Evolutionary conservation across 331 rosid species (phyloP), one percentile per base, ranked within the genome.

Genomic region (Saraca asoca): DNA sequence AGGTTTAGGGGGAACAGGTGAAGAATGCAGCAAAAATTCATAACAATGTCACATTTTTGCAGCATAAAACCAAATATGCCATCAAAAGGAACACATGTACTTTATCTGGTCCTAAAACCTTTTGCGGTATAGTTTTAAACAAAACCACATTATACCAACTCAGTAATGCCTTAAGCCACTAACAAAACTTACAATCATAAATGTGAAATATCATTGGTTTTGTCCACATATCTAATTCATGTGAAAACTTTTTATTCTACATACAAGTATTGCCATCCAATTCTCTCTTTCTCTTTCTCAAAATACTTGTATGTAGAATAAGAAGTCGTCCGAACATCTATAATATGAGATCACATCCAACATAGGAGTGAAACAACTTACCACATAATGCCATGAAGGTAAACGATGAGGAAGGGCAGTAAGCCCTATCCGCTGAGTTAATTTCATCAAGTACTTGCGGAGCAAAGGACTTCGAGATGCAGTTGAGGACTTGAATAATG

Each of bases 371-470:
- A 81, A 68, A 53, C 20, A 45, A 71, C 91, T 81, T 62, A 93
- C 97, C 92, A 77, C 82, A 81, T 90, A 94, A 59, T 81, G 87
- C 98, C 97, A 90, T 20, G 92, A 78, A 67, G 95, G 88, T 49
- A 85, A 75, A 48, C 83, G 91, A 71, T 79, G 88, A 68, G 96
- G 96, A 76, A 94, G 95, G 78, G 84, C 75, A 54, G 77, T 81
- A 62, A 90, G 85, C 82, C 96, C 98, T 51, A 90, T 86, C 41
- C 96, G 85, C 69, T 90, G 98, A 33, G 88, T 85, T 77, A 94
- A 81, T 77, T 94, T 94, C 88, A 90, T 83, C 75, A 90, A 63
- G 85, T 85, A 83, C 77, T 94, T 94, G 79, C 89, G 96, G 31
- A 88, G 96, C 78, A 94, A 85, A 63, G 92, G 85, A 75, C 91